phyloP scores from a whole-genome alignment of 2,329 filamentous ascomycete genomes.

The Stromatinia cepivora region DNA sequence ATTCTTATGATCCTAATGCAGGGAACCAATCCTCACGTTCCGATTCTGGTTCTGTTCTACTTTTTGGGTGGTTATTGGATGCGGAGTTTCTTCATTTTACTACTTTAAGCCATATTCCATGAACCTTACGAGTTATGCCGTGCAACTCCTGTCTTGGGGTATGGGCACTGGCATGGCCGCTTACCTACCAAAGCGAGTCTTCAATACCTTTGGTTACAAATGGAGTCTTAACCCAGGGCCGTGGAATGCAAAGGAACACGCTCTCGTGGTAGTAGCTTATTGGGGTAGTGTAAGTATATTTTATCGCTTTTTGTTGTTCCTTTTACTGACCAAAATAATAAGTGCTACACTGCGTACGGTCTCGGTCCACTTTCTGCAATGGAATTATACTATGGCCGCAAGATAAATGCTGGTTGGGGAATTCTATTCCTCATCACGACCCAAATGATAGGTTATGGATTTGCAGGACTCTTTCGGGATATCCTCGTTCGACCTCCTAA shows the following conservation, averaged over 20 bases:
- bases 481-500: constrained; percentile 60
- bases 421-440: constrained; percentile 60
- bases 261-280: constrained; percentile 57
- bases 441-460: constrained; percentile 62
- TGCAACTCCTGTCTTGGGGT: constrained; percentile 41
- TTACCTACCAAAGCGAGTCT: constrained; percentile 35
- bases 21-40: constrained; percentile 42
- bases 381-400: constrained; percentile 51
- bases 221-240: constrained; percentile 60
- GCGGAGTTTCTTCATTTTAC: constrained; percentile 40
- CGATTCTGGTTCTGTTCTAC: constrained; percentile 40
- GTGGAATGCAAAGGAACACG: constrained; percentile 69
- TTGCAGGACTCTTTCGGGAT: constrained; percentile 59
- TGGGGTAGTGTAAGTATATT: constrained; percentile 46
- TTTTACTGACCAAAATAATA: constrained; percentile 58
- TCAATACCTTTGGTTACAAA: constrained; percentile 36
- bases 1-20: constrained; percentile 13
- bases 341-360: constrained; percentile 39
- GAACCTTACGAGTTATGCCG: constrained; percentile 38
- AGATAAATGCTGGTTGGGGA: constrained; percentile 44
- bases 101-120: constrained; percentile 41
- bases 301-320: constrained; percentile 58
- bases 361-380: constrained; percentile 69
- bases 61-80: constrained; percentile 41
- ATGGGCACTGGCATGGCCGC: constrained; percentile 39